Conservation (phyloP, 441 rosid species). For the Gossypium lobatum region DNA sequence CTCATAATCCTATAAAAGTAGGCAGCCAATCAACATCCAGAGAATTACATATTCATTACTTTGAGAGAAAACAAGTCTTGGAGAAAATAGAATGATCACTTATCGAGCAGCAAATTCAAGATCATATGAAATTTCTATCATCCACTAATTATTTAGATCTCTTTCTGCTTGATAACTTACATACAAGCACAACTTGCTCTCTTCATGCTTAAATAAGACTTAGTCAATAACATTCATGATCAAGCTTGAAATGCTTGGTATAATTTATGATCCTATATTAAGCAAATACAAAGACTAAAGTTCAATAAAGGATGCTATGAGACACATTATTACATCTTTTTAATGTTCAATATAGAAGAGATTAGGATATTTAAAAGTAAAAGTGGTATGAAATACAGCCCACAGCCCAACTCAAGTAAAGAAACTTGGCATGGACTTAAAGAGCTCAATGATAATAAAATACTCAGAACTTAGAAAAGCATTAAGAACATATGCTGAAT, state of each 20-base stretch:
- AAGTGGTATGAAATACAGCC: neutral
- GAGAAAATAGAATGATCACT: neutral
- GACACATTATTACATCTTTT: neutral
- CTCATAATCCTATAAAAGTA: constrained; percentile 68
- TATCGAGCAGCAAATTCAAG: neutral
- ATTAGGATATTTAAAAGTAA: neutral
- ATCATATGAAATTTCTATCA: neutral
- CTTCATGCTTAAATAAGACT: neutral
- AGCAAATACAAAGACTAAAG: neutral
- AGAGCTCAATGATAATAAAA: neutral
- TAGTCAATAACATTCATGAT: neutral
- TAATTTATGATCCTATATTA: neutral
- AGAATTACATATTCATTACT: neutral
- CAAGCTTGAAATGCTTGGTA: neutral
- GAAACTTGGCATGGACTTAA: neutral
- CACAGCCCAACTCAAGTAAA: neutral
- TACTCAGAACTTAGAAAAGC: neutral
- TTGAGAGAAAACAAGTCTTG: neutral
- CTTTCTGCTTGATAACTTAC: neutral
- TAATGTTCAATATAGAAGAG: neutral
- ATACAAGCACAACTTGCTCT: neutral
- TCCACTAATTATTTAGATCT: neutral
- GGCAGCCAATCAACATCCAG: neutral
- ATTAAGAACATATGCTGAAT: neutral
- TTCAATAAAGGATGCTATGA: neutral